These are phyloP conservation scores for Fusarium robinianum DNA, from an alignment of 2,329 filamentous ascomycete genomes.

Conservation along the genomic window DNA sequence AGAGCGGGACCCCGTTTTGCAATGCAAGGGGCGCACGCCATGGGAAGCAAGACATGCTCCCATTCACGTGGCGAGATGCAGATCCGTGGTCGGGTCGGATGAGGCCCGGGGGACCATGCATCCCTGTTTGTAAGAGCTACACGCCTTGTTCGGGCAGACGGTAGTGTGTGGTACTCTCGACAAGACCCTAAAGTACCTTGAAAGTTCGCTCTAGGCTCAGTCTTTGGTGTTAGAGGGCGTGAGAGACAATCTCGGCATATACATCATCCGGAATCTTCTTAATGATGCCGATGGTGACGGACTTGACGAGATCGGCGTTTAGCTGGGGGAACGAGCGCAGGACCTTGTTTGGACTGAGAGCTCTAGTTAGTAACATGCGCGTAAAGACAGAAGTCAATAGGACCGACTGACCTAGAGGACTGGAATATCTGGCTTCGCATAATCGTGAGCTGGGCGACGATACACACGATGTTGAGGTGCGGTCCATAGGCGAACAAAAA, in stretches of 20 bases:
- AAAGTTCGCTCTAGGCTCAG: neutral
- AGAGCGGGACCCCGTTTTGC: too few relatives aligned
- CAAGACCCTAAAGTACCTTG: constrained; percentile 1
- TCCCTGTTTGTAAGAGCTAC: too few relatives aligned
- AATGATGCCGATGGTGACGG: constrained; percentile 82
- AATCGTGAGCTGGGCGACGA: constrained; percentile 90
- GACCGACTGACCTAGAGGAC: constrained; percentile 70
- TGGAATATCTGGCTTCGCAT: constrained; percentile 83
- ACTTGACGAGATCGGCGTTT: constrained; percentile 82
- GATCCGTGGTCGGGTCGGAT: too few relatives aligned
- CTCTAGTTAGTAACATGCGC: constrained; percentile 29
- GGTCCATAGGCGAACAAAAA: constrained; percentile 96
- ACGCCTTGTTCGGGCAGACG: too few relatives aligned
- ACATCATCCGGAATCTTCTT: constrained; percentile 89
- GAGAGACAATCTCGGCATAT: constrained; percentile 85
- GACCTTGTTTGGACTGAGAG: constrained; percentile 83
- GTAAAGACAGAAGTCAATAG: constrained; percentile 1
- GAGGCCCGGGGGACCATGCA: too few relatives aligned
- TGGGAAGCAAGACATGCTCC: too few relatives aligned
- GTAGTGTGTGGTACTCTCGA: neutral
- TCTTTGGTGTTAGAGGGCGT: constrained; percentile 65
- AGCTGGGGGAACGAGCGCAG: constrained; percentile 85
- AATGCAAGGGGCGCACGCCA: too few relatives aligned
- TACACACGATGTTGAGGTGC: constrained; percentile 93
- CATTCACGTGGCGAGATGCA: too few relatives aligned